Conservation (phyloP, 2,329 filamentous ascomycete genomes). For the Fusarium vanettenii region DNA sequence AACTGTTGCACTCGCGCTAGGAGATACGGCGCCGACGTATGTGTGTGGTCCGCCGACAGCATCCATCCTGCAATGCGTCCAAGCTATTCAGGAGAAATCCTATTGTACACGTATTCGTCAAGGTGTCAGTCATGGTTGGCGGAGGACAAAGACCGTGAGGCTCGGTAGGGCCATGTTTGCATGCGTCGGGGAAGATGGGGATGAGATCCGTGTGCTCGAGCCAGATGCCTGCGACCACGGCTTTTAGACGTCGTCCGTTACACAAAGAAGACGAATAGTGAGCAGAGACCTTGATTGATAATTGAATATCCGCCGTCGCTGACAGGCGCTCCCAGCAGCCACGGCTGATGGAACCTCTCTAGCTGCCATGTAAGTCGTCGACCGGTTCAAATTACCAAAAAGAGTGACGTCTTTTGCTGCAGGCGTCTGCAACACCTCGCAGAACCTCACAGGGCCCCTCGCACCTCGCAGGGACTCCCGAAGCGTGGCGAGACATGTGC, state of each 20-base stretch:
- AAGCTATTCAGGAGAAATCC: slow-evolving; percentile 3
- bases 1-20: slow-evolving; percentile 35
- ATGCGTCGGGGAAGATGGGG: slow-evolving; percentile 5
- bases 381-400: slow-evolving; percentile 41
- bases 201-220: slow-evolving; percentile 20
- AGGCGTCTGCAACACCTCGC: slow-evolving; percentile 31
- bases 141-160: slow-evolving; percentile 26
- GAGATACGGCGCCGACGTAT: slow-evolving; percentile 29
- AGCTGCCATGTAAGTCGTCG: slow-evolving; percentile 15
- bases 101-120: slow-evolving; percentile 5
- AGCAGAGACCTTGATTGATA: slow-evolving; percentile 13
- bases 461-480: slow-evolving; percentile 40
- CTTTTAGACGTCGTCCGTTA: not conserved
- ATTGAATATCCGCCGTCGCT: slow-evolving; percentile 12
- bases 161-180: slow-evolving; percentile 17
- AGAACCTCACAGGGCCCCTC: slow-evolving; percentile 34
- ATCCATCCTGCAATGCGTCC: slow-evolving; percentile 26
- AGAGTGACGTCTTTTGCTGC: slow-evolving; percentile 42
- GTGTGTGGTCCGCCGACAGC: slow-evolving; percentile 5
- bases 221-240: slow-evolving; percentile 17
- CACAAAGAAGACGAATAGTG: slow-evolving; percentile 8
- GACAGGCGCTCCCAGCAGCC: not conserved
- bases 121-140: slow-evolving; percentile 13
- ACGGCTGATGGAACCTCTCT: slow-evolving; percentile 9
- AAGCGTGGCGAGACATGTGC: slow-evolving; percentile 42